Evolutionary conservation across 306 rosid species (phyloP).

Genomic region (Quercus ilex): DNA sequence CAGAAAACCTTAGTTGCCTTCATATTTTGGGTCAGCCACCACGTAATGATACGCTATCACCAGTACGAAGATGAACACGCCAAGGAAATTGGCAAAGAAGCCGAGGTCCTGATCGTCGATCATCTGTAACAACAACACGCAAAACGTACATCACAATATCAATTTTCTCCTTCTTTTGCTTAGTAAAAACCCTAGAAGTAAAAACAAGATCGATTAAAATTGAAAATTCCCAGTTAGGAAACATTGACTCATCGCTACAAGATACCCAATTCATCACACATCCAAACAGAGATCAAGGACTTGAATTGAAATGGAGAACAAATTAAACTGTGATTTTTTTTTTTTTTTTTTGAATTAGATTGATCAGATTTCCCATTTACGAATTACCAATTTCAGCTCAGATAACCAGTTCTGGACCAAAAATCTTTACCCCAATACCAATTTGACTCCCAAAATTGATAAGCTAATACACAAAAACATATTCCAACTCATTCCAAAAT

Average conservation of each 20-base stretch:
- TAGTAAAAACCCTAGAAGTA: neutral
- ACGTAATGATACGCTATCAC: constrained; percentile 87
- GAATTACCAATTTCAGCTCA: neutral
- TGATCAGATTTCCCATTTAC: neutral
- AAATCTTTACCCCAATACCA: neutral
- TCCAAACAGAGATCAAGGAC: neutral
- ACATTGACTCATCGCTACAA: too few species aligned
- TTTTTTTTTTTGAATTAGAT: neutral
- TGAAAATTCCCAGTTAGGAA: too few species aligned
- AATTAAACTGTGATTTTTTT: neutral
- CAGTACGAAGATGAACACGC: constrained; percentile 73
- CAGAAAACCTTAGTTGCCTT: constrained; percentile 34
- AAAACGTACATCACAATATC: neutral
- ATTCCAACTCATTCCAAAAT: too few species aligned
- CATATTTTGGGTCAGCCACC: constrained; percentile 85
- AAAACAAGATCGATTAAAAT: neutral
- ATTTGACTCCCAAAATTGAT: neutral
- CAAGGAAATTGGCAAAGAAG: constrained; percentile 89
- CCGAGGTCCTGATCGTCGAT: constrained; percentile 87
- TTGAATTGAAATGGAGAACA: neutral
- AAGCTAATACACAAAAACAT: neutral
- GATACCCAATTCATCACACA: too few species aligned
- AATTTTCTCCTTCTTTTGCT: neutral
- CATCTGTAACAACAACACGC: constrained; percentile 49
- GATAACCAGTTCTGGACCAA: neutral